phyloP scores from a whole-genome alignment of 768 basidiomycete genomes.

The Lactarius indigo region DNA sequence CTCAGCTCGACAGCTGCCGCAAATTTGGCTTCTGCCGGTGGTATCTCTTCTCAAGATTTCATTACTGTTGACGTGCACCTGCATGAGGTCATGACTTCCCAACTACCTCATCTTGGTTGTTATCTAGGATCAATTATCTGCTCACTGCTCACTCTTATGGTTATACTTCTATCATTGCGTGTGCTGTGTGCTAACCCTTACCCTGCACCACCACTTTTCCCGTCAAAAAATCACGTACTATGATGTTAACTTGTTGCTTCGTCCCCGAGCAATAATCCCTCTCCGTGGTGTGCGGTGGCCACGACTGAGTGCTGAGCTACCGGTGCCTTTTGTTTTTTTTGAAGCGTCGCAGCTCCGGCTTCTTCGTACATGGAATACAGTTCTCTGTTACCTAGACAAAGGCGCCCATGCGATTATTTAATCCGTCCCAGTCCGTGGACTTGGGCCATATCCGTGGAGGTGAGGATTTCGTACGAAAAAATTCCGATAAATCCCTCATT shows the following conservation, averaged over 20 bases:
- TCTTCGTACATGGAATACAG: neutral
- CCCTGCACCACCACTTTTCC: neutral
- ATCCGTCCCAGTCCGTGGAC: neutral
- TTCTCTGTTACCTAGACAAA: neutral
- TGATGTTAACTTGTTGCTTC: neutral
- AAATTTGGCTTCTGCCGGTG: conserved; percentile 16
- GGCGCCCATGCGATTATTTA: neutral
- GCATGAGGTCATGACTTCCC: conserved; percentile 19
- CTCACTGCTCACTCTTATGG: conserved; percentile 10
- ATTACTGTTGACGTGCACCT: conserved; percentile 5
- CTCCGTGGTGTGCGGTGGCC: conserved; percentile 1
- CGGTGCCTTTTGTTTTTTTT: neutral
- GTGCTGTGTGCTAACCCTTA: conserved; percentile 1
- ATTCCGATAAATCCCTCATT: conserved; percentile 2
- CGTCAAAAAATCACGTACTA: conserved; percentile 5
- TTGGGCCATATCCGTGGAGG: conserved; percentile 5
- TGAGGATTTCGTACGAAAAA: conserved; percentile 14
- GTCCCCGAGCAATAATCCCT: conserved; percentile 3
- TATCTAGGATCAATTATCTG: conserved; percentile 8
- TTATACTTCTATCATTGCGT: conserved; percentile 8
- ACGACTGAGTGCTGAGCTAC: conserved; percentile 4
- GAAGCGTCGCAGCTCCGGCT: neutral
- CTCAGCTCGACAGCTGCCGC: conserved; percentile 1
- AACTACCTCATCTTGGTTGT: conserved; percentile 8
- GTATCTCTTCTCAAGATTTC: conserved; percentile 1